Evolutionary conservation across 2,329 filamentous ascomycete species (phyloP).

Genomic region (Alternaria atra): DNA sequence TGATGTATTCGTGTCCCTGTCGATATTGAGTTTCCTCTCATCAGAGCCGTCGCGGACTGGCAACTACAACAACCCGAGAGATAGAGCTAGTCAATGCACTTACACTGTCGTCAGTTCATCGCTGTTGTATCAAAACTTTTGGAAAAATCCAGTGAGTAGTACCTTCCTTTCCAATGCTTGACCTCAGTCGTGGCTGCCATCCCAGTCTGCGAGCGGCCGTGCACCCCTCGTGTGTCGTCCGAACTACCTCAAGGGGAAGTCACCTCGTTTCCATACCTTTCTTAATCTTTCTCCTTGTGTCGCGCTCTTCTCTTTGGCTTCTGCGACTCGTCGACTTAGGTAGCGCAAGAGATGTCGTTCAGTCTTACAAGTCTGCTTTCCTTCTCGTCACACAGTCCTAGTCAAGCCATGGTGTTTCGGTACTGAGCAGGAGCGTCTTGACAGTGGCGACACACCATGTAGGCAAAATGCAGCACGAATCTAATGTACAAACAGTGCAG

Average conservation of each 20-base stretch:
- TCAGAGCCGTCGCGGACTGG: background rate
- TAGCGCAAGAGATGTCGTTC: background rate
- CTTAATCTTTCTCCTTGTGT: background rate
- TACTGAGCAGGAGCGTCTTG: background rate
- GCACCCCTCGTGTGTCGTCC: background rate
- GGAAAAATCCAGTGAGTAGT: background rate
- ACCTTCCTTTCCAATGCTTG: background rate
- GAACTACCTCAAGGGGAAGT: background rate
- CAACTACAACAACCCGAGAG: background rate
- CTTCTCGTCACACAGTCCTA: background rate
- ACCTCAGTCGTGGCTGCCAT: background rate
- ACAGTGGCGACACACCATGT: background rate
- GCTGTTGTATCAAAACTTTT: background rate
- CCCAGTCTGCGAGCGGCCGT: background rate
- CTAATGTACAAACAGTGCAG: background rate
- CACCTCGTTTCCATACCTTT: background rate
- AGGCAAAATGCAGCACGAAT: background rate
- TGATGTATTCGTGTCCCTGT: background rate
- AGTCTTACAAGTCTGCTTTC: background rate
- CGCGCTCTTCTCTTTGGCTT: background rate
- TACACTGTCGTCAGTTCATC: background rate
- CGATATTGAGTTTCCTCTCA: background rate
- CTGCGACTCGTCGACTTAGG: background rate
- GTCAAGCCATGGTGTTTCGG: background rate
- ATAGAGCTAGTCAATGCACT: background rate